phyloP scores from a whole-genome alignment of 2,329 filamentous ascomycete genomes.

The Chaetothyriales sp. region DNA sequence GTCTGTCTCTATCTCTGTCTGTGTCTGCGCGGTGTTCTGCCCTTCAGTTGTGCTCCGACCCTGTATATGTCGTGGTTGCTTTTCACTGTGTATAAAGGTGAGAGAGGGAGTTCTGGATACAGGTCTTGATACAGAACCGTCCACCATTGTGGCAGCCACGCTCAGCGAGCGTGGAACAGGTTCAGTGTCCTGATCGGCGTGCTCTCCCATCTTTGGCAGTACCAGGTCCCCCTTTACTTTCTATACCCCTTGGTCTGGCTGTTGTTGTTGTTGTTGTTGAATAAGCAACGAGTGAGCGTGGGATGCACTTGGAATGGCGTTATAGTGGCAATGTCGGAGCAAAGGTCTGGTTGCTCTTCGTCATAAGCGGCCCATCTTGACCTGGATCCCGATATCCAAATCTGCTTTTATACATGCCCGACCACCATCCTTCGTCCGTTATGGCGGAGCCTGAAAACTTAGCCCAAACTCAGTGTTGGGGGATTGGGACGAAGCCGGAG shows the following conservation, averaged over 20 bases:
- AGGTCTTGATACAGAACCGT: neutral
- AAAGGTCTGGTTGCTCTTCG: neutral
- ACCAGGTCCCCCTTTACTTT: neutral
- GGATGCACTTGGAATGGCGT: neutral
- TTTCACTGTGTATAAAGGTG: neutral
- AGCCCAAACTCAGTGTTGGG: neutral
- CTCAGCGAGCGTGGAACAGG: neutral
- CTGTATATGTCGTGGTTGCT: neutral
- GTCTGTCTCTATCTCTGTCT: no score
- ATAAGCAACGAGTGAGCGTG: neutral
- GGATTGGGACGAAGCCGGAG: neutral
- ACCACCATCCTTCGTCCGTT: neutral
- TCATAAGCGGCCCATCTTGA: neutral
- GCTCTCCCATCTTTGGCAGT: neutral
- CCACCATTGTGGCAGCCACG: neutral
- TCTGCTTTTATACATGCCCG: neutral
- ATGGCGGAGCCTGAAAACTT: neutral
- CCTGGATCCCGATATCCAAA: neutral
- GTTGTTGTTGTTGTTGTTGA: no score
- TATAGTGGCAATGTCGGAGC: neutral
- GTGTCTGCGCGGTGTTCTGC: neutral
- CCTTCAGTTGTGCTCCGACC: neutral
- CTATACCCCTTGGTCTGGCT: neutral
- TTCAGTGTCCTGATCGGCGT: neutral
- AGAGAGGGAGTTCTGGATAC: neutral